These are phyloP conservation scores for Hypsizygus ulmarius DNA, from an alignment of 1,284 basidiomycete genomes.

Conservation along the genomic window DNA sequence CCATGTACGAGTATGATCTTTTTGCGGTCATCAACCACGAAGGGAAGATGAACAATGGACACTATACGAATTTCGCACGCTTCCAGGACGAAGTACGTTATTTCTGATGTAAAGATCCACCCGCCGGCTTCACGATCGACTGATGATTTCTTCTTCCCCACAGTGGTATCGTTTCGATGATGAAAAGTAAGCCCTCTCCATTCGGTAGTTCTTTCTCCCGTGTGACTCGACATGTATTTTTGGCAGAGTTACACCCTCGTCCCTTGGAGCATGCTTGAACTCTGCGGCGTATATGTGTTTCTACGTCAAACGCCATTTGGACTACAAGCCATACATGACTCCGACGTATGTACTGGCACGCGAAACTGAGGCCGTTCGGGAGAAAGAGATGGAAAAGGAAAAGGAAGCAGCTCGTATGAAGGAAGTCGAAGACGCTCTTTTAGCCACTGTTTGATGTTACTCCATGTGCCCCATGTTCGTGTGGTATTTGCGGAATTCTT, in stretches of 20 bases:
- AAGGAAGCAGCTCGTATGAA: constrained; percentile 51
- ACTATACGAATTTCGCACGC: constrained; percentile 85
- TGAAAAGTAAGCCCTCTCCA: constrained; percentile 62
- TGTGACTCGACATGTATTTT: constrained; percentile 6
- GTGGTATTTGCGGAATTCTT: constrained; percentile 1
- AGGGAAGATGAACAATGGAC: constrained; percentile 92
- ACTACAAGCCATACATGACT: constrained; percentile 69
- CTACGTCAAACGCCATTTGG: constrained; percentile 84
- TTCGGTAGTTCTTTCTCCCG: background rate
- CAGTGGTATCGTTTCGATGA: constrained; percentile 96
- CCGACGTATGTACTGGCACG: constrained; percentile 71
- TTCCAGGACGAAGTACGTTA: constrained; percentile 68
- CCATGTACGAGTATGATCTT: constrained; percentile 87
- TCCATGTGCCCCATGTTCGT: background rate
- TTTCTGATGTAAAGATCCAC: background rate
- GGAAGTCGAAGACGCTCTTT: constrained; percentile 62
- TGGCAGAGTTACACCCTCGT: constrained; percentile 67
- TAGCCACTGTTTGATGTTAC: constrained; percentile 35
- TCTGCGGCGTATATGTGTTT: constrained; percentile 90
- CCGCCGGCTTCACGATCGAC: constrained; percentile 2
- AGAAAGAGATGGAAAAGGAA: constrained; percentile 60
- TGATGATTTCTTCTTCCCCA: constrained; percentile 1
- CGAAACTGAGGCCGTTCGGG: constrained; percentile 62
- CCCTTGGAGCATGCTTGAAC: constrained; percentile 60
- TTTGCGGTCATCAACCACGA: constrained; percentile 95